Evolutionary conservation across 352 stramenopile species (phyloP).

Genomic region (Phytophthora sp.): DNA sequence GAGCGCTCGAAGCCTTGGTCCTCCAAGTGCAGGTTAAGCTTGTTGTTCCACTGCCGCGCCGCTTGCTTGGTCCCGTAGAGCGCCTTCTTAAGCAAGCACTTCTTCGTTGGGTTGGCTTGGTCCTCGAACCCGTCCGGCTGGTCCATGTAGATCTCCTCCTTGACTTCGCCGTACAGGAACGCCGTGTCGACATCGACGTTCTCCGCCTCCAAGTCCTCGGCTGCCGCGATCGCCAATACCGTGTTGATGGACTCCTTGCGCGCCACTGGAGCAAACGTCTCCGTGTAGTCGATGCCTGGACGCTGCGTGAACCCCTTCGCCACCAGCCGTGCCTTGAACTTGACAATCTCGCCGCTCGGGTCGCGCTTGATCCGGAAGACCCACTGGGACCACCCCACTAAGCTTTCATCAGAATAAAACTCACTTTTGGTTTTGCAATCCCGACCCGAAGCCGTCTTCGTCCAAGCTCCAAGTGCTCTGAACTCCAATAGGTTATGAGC

Average conservation of each 20-base stretch:
- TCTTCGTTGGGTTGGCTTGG: not conserved
- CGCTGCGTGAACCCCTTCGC: not conserved
- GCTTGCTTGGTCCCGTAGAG: constrained; percentile 8
- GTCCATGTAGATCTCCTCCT: constrained; percentile 35
- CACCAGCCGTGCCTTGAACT: not conserved
- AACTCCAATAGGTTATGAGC: too few species aligned
- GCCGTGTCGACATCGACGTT: constrained; percentile 32
- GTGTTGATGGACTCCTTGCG: not conserved
- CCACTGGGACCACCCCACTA: not conserved
- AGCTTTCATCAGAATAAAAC: too few species aligned
- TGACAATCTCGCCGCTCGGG: not conserved
- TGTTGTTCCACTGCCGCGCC: constrained; percentile 4
- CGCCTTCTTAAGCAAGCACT: not conserved
- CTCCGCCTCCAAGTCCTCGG: constrained; percentile 12
- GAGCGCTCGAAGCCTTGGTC: not conserved
- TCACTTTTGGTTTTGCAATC: too few species aligned
- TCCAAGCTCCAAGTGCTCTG: too few species aligned
- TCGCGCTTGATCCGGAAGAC: not conserved
- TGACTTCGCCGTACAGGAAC: constrained; percentile 28
- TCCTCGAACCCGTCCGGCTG: constrained; percentile 14
- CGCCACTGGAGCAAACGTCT: not conserved
- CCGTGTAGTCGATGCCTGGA: not conserved
- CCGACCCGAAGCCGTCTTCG: too few species aligned
- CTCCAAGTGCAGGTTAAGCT: constrained; percentile 1
- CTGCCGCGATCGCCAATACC: not conserved